These are phyloP conservation scores for Saccharomyces kudriavzevii DNA, from an alignment of 805 yeast species.

Conservation along the genomic window DNA sequence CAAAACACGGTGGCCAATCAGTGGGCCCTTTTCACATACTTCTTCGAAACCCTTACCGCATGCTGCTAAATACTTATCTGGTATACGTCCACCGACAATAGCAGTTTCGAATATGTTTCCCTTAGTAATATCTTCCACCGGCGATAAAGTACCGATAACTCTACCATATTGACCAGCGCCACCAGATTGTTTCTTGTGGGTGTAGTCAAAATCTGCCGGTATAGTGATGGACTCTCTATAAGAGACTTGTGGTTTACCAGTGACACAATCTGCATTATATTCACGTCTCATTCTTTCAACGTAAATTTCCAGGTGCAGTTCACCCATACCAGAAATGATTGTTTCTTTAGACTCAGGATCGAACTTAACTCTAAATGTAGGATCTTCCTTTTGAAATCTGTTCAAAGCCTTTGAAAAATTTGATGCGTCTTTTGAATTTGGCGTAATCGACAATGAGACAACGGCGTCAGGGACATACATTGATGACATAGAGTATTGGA, in stretches of 20 bases:
- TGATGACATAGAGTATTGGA: conserved; percentile 84
- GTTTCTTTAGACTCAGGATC: conserved; percentile 91
- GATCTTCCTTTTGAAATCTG: conserved; percentile 97
- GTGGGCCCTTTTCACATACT: conserved; percentile 90
- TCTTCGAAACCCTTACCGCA: conserved; percentile 95
- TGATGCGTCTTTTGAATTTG: conserved; percentile 76
- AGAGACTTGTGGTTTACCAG: conserved; percentile 97
- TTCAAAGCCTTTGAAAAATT: conserved; percentile 95
- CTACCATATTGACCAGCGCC: conserved; percentile 99
- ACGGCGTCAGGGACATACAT: conserved; percentile 99
- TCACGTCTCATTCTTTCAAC: conserved; percentile 98
- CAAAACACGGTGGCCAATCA: conserved; percentile 86
- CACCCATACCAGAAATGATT: conserved; percentile 93
- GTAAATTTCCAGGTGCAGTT: conserved; percentile 91
- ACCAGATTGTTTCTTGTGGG: conserved; percentile 97
- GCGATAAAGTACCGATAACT: conserved; percentile 75
- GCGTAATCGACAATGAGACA: conserved; percentile 82
- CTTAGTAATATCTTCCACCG: conserved; percentile 41
- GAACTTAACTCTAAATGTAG: conserved; percentile 88
- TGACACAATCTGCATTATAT: conserved; percentile 87
- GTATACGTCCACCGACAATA: conserved; percentile 93
- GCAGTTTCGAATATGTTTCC: conserved; percentile 75
- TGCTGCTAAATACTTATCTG: conserved; percentile 89
- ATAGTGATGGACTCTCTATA: conserved; percentile 85
- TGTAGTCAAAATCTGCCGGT: conserved; percentile 74